Conservation (phyloP, 345 rosid genomes). For the Citrus hindsii region DNA sequence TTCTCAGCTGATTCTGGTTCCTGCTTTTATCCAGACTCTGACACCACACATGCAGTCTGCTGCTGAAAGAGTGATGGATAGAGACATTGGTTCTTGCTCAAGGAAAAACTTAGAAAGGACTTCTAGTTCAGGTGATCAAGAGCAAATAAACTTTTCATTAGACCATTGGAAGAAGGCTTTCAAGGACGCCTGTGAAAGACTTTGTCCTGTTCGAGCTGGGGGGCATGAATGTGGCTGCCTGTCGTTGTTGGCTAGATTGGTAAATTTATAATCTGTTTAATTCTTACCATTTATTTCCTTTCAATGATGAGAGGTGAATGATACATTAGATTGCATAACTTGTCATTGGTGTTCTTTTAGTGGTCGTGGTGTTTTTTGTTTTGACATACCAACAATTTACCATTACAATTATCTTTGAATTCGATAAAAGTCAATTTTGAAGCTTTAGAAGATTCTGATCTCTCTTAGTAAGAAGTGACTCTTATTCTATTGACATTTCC, state of each 20-base stretch:
- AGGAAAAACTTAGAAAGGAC: conserved; percentile 40
- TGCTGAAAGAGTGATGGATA: conserved; percentile 36
- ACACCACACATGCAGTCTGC: conserved; percentile 91
- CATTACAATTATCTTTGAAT: not conserved
- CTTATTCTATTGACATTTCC: not conserved
- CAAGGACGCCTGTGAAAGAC: conserved; percentile 84
- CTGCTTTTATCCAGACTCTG: conserved; percentile 58
- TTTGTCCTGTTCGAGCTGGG: conserved; percentile 90
- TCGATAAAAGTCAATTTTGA: not conserved
- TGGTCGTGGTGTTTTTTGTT: not conserved
- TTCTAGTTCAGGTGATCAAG: conserved; percentile 46
- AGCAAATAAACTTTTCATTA: conserved; percentile 61
- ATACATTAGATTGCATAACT: not conserved
- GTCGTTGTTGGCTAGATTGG: conserved; percentile 68
- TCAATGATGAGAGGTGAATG: not conserved
- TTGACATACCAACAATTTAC: not conserved
- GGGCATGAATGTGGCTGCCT: conserved; percentile 96
- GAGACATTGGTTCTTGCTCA: conserved; percentile 34
- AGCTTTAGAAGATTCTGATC: not conserved
- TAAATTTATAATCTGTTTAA: conserved; percentile 21
- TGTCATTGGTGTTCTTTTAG: not conserved
- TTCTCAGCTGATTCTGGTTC: conserved; percentile 18
- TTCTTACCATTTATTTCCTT: not conserved
- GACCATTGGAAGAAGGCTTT: conserved; percentile 91
- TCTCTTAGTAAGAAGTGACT: not conserved